Evolutionary conservation across 1,284 basidiomycete species (phyloP).

Genomic region (Sporisorium graminicola): DNA sequence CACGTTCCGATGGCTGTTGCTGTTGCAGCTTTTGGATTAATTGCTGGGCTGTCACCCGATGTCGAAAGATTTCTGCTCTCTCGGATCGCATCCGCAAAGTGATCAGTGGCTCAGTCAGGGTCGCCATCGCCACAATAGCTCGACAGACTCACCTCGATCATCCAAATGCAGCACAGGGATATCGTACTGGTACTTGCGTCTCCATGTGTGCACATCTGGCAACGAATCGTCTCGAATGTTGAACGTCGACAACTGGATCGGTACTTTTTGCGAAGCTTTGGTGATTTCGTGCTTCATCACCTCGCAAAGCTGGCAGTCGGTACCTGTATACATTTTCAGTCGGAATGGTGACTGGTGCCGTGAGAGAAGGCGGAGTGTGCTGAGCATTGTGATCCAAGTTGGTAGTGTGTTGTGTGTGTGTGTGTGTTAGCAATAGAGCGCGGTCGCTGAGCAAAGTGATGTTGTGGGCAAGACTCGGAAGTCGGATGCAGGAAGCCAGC

Average conservation of each 20-base stretch:
- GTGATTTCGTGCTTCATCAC: constrained; percentile 56
- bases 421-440: no score
- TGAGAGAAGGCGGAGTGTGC: constrained; percentile 6
- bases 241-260: constrained; percentile 57
- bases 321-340: constrained; percentile 64
- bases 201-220: constrained; percentile 57
- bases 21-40: constrained; percentile 23
- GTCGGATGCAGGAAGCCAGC: constrained; percentile 2
- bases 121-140: background rate
- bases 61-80: constrained; percentile 48
- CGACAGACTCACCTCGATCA: constrained; percentile 24
- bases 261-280: constrained; percentile 16
- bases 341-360: background rate
- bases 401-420: no score
- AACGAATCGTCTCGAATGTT: constrained; percentile 64
- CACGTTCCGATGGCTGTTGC: background rate
- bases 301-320: constrained; percentile 65
- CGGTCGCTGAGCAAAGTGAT: background rate
- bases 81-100: background rate
- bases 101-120: background rate
- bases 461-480: constrained; percentile 8
- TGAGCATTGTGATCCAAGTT: constrained; percentile 12
- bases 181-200: constrained; percentile 68
- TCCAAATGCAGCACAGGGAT: constrained; percentile 64
- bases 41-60: constrained; percentile 31